phyloP scores from a whole-genome alignment of 1,284 basidiomycete species.

The Chalciporus sp. region DNA sequence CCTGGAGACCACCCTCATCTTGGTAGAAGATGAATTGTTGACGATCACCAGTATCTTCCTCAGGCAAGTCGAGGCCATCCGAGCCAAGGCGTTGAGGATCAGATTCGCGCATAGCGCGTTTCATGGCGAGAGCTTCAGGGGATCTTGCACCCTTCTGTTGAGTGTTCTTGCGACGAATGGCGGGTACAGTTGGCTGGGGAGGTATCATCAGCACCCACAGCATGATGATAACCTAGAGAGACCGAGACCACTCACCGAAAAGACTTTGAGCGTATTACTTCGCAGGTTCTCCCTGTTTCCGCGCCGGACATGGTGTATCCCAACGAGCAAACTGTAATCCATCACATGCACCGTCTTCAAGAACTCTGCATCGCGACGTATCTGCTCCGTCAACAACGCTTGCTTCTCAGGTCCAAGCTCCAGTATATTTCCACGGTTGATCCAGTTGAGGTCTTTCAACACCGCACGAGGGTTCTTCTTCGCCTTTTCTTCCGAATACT shows the following conservation, averaged over 20 bases:
- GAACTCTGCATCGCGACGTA: conserved; percentile 85
- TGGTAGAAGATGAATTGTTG: conserved; percentile 93
- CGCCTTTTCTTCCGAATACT: conserved; percentile 87
- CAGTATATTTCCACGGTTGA: conserved; percentile 75
- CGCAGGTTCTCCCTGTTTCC: conserved; percentile 93
- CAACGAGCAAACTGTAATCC: conserved; percentile 85
- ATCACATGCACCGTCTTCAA: conserved; percentile 86
- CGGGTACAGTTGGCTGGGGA: conserved; percentile 63
- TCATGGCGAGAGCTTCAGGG: conserved; percentile 80
- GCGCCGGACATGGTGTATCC: conserved; percentile 89
- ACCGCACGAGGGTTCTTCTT: conserved; percentile 83
- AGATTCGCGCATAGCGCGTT: conserved; percentile 82
- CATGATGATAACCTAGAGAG: too few species aligned
- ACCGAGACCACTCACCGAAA: conserved; percentile 34
- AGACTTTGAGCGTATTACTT: conserved; percentile 88
- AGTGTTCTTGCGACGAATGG: conserved; percentile 57
- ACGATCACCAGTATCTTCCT: conserved; percentile 72
- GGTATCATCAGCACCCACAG: conserved; percentile 2
- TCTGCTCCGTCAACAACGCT: conserved; percentile 87
- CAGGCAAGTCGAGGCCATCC: conserved; percentile 66
- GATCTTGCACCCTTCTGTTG: conserved; percentile 56
- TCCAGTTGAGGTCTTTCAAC: conserved; percentile 97
- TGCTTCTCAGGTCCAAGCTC: conserved; percentile 95
- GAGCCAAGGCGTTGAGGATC: conserved; percentile 76
- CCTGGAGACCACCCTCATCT: conserved; percentile 92